phyloP scores from a whole-genome alignment of 1,284 basidiomycete genomes.

The Ceratobasidium sp. region DNA sequence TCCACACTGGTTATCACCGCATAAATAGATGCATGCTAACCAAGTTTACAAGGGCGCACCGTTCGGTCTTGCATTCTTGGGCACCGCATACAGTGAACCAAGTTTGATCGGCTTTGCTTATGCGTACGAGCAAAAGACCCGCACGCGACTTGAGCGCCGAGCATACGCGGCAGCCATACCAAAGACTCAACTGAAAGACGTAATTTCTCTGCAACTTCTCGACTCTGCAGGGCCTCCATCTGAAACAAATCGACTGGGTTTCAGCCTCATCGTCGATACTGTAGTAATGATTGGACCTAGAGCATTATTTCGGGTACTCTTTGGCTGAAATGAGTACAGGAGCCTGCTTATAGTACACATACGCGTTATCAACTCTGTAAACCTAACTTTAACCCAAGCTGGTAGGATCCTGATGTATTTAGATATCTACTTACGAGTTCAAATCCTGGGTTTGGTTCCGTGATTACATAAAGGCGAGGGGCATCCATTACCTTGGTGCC shows the following conservation, averaged over 20 bases:
- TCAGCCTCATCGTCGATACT: not conserved
- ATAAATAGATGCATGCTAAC: not conserved
- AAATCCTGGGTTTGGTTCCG: too few relatives aligned
- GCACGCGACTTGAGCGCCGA: constrained; percentile 65
- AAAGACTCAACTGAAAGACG: constrained; percentile 69
- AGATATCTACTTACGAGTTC: too few relatives aligned
- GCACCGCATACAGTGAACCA: constrained; percentile 73
- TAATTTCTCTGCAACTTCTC: constrained; percentile 53
- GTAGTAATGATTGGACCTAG: not conserved
- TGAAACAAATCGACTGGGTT: not conserved
- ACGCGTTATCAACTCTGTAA: too few relatives aligned
- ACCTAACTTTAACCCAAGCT: too few relatives aligned
- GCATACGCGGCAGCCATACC: constrained; percentile 72
- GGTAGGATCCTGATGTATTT: too few relatives aligned
- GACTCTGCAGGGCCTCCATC: too few relatives aligned
- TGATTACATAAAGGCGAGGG: too few relatives aligned
- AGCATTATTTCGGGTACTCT: too few relatives aligned
- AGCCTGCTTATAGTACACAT: too few relatives aligned
- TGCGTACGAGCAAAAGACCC: constrained; percentile 76
- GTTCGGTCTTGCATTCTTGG: constrained; percentile 73
- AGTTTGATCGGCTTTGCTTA: constrained; percentile 70
- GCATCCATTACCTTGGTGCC: too few relatives aligned
- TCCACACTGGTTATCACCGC: not conserved
- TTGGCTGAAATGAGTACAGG: too few relatives aligned
- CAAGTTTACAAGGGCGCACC: constrained; percentile 62